These are phyloP conservation scores for Taphrina confusa DNA, from an alignment of 1,139 yeast genomes.

Conservation along the genomic window DNA sequence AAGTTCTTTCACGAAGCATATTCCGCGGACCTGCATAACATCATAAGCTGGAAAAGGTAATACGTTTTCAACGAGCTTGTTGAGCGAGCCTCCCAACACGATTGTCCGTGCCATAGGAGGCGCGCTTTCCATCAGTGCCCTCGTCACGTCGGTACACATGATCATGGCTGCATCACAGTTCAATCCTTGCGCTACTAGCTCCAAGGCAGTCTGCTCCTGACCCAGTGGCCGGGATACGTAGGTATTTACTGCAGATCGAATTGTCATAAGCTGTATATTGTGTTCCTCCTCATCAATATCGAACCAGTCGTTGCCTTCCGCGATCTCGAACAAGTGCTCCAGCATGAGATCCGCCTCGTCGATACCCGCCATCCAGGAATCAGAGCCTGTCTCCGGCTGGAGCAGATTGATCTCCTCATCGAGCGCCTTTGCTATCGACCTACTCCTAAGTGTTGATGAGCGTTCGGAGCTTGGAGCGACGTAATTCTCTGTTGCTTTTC, in stretches of 20 bases:
- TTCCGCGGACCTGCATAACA: constrained; percentile 21
- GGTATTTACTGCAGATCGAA: constrained; percentile 23
- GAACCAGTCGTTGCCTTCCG: constrained; percentile 34
- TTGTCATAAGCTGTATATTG: constrained; percentile 29
- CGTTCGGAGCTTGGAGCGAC: neutral
- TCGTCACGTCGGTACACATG: constrained; percentile 33
- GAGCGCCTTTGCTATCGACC: constrained; percentile 2
- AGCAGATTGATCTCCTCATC: constrained; percentile 19
- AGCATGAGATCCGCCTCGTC: constrained; percentile 40
- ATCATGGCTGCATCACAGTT: constrained; percentile 28
- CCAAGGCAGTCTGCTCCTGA: constrained; percentile 24
- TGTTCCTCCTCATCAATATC: constrained; percentile 34
- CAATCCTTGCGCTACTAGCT: constrained; percentile 31
- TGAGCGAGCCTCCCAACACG: constrained; percentile 26
- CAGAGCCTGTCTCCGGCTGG: constrained; percentile 6
- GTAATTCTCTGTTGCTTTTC: neutral
- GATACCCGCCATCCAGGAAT: constrained; percentile 29
- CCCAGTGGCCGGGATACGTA: constrained; percentile 32
- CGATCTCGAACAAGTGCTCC: constrained; percentile 36
- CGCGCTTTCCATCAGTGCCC: constrained; percentile 24
- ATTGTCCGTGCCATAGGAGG: constrained; percentile 29
- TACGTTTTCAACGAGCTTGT: constrained; percentile 26
- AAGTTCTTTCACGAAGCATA: constrained; percentile 37
- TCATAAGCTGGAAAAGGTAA: constrained; percentile 31
- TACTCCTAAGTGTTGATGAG: neutral